A percentile compares a stretch with the other conserved stretches of the same genome.
Evolutionary conservation across 768 basidiomycete genomes (phyloP).

Genomic region (Ramaria rubella): DNA sequence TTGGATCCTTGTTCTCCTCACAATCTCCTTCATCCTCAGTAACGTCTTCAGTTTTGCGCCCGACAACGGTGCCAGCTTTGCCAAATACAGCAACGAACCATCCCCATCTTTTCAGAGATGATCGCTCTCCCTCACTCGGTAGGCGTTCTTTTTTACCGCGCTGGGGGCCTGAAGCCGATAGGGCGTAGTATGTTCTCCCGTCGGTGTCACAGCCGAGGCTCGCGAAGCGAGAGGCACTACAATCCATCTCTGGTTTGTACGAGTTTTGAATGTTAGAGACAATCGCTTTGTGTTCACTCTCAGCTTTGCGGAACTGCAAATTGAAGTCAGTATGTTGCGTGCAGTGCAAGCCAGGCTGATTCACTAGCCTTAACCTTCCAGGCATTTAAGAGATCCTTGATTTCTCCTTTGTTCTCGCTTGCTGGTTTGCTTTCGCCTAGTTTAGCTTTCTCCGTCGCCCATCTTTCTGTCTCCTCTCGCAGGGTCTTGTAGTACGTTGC

Average conservation of each 20-base stretch:
- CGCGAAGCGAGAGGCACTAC: conserved; percentile 46
- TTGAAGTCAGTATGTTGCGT: not conserved
- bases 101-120: conserved; percentile 53
- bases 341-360: not conserved
- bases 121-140: conserved; percentile 44
- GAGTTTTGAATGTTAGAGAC: conserved; percentile 41
- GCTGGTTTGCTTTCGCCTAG: conserved; percentile 21
- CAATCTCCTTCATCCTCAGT: conserved; percentile 19
- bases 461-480: conserved; percentile 52
- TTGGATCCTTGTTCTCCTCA: conserved; percentile 31
- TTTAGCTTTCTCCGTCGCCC: conserved; percentile 36
- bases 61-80: conserved; percentile 32
- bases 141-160: conserved; percentile 14
- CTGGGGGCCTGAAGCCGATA: conserved; percentile 36
- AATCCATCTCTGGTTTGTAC: conserved; percentile 41
- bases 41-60: conserved; percentile 19
- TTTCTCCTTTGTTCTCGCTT: conserved; percentile 18
- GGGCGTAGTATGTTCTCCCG: conserved; percentile 60
- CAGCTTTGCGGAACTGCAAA: conserved; percentile 13
- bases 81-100: conserved; percentile 80
- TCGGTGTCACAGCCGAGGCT: conserved; percentile 64
- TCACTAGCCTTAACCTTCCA: conserved; percentile 16
- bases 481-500: conserved; percentile 48
- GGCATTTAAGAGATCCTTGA: conserved; percentile 8
- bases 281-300: conserved; percentile 42